Base-by-base conservation (phyloP, 148 eudicot species). In the Polygonum aviculare region DNA sequence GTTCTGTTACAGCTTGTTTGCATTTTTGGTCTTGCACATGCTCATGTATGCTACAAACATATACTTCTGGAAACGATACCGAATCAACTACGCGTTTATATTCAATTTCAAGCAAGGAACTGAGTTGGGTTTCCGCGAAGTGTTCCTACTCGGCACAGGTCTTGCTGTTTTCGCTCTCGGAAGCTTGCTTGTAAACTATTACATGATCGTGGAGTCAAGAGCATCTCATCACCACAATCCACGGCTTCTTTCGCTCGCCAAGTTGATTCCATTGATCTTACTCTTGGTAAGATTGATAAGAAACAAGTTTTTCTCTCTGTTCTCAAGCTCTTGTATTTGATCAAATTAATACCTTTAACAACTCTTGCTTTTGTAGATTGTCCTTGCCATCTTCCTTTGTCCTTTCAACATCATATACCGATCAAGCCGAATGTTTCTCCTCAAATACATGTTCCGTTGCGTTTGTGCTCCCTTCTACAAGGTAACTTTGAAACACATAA, bases 21-120 rank as follows among this genome's bases (percentile, higher is more conserved):
- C 81, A 75, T 93, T 76, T 73, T 78, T 90, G 26, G 80, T 84
- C 35, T 86, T 93, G 33, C 96, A 93, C 77, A 89, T 93, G 89
- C 82, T 85, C 69, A 79, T 87, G 83, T 93, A 93, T 76, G 91
- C 92, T 54, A 87, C 83, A 82, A 88, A 87, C 83, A 85, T 85
- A 84, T 93, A 84, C 85, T 82, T 89, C 51, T 90, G 98, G 98
- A 89, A 80, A 85, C 90, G 80, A 15, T 93, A 85, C 79, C 81
- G 85, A 79, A 78, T 93, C 86, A 90, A 90, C 79, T 90, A 93
- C 72, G 77, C 96, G 4, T 90, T 93, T 57, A 93, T 93, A 84
- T 93, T 93, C 83, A 93, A 90, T 82, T 89, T 90, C 83, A 88
- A 88, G 86, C 89, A 82, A 69, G 98, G 96, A 84, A 93, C 88